Evolutionary conservation across 352 stramenopile genomes (phyloP).

Genomic region (Phytopythium ostracodes): DNA sequence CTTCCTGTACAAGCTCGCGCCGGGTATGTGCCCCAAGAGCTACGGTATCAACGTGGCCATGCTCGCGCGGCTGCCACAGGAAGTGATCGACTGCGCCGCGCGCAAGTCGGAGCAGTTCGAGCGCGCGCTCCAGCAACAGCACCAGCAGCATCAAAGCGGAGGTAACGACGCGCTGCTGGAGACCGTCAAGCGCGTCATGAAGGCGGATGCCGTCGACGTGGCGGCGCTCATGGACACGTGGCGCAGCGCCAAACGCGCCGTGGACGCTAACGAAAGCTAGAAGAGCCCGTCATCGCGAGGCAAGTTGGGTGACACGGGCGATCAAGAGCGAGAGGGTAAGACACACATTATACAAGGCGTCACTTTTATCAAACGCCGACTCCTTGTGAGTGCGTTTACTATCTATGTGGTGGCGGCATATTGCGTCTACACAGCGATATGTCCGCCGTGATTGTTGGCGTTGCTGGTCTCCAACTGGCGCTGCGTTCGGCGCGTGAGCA

Average conservation of each 20-base stretch:
- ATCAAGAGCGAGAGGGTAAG: neutral
- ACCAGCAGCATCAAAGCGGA: conserved; percentile 10
- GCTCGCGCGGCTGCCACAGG: conserved; percentile 94
- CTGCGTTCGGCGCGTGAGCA: neutral
- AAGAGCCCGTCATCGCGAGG: neutral
- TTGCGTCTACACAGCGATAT: neutral
- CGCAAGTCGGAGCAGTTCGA: conserved; percentile 91
- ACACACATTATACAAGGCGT: conserved; percentile 3
- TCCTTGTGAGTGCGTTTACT: neutral
- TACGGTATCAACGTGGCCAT: conserved; percentile 99
- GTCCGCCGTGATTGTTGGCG: neutral
- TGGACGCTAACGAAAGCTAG: neutral
- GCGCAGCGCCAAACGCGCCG: neutral
- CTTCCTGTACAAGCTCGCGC: conserved; percentile 98
- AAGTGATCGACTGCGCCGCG: conserved; percentile 91
- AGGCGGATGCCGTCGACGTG: conserved; percentile 9
- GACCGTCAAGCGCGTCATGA: neutral
- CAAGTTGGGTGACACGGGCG: neutral
- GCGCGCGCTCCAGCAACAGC: conserved; percentile 48
- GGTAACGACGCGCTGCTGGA: conserved; percentile 16
- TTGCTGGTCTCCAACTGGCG: neutral
- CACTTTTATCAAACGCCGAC: neutral
- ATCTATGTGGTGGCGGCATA: neutral
- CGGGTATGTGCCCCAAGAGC: conserved; percentile 96
- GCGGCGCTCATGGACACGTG: conserved; percentile 9